Base-by-base conservation (phyloP, 2,329 filamentous ascomycete genomes). In the Claviceps fusiformis region DNA sequence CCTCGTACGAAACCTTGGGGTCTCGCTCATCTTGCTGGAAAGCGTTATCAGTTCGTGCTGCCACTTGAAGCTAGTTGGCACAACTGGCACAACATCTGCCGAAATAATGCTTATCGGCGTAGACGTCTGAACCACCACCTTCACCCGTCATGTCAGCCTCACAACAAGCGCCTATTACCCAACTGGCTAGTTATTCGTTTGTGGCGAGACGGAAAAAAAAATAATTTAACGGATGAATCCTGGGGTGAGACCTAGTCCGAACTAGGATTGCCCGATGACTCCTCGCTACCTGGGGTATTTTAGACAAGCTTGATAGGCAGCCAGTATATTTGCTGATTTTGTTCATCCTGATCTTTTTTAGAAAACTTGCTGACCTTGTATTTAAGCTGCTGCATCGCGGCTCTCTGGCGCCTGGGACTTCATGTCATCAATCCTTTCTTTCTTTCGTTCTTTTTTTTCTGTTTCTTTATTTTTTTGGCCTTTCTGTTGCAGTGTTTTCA, bases 261-360 rank as follows among this genome's bases (percentile, higher is more conserved):
- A 39, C n/a, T 46, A 33, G 49, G 52, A 50, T 55, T 41, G 13
- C 54, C 43, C 53, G 51, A 52, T 57, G 53, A 57, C 57, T 59
- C 57, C 48, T 56, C 57, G 8, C 37, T 27, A 27, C 35, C 19
- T 53, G 19, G 50, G 39, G 46, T 50, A 27, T 44, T 31, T 33
- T 33, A 50, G 45, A 39, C 50, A 46, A 45, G 49, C 13, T 53
- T 46, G 53, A 44, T 19, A 35, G 24, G 50, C 48, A 50, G 24
- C 49, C 43, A 53, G 43, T 27, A 29, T 29, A 9, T 46, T 46
- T 45, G 35, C 33, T 47, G n/a, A 31, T 39, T 27, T 15, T 33
- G 24, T 55, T 48, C 39, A 37, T 49, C 45, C 46, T 15, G 41
- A 15, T 43, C 37, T 44, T 24, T 24, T 24, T 24, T 24, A 24